Conservation (phyloP, 179 eudicot species). For the Beta macrorhiza region DNA sequence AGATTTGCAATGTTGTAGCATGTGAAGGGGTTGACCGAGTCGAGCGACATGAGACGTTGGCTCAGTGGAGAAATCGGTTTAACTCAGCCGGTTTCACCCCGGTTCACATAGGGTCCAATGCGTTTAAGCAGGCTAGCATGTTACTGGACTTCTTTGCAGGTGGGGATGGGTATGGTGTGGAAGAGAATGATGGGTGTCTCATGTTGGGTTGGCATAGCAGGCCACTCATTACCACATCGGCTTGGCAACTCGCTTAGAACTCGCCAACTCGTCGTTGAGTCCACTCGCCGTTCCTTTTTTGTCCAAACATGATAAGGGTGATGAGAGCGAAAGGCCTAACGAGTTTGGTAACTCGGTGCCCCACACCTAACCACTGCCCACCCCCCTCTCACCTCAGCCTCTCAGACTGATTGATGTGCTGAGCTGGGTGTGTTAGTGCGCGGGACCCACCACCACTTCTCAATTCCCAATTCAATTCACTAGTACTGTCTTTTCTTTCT, state of each 20-base stretch:
- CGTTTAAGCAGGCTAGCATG: slow-evolving; percentile 81
- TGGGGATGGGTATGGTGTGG: slow-evolving; percentile 82
- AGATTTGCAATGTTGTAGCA: slow-evolving; percentile 91
- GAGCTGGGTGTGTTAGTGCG: slow-evolving; percentile 33
- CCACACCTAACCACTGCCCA: slow-evolving; percentile 18
- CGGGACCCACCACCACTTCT: slow-evolving; percentile 32
- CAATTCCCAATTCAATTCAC: slow-evolving; percentile 41
- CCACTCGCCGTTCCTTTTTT: neutral
- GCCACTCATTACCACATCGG: slow-evolving; percentile 88
- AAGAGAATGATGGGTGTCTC: slow-evolving; percentile 74
- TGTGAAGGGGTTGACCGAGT: slow-evolving; percentile 78
- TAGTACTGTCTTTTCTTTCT: slow-evolving; percentile 18
- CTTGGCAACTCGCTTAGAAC: slow-evolving; percentile 59
- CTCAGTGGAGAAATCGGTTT: slow-evolving; percentile 71
- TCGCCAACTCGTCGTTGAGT: slow-evolving; percentile 13
- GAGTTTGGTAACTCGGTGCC: slow-evolving; percentile 25
- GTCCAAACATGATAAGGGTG: neutral
- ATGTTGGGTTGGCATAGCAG: slow-evolving; percentile 89
- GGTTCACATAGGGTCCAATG: slow-evolving; percentile 82
- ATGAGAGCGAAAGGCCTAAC: neutral
- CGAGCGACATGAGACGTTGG: slow-evolving; percentile 78
- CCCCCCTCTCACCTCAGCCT: neutral
- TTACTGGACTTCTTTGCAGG: slow-evolving; percentile 62
- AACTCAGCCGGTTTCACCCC: slow-evolving; percentile 57
- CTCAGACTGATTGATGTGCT: slow-evolving; percentile 32